Conservation (phyloP, 805 yeast species). For the Ogataea nitratoaversa region DNA sequence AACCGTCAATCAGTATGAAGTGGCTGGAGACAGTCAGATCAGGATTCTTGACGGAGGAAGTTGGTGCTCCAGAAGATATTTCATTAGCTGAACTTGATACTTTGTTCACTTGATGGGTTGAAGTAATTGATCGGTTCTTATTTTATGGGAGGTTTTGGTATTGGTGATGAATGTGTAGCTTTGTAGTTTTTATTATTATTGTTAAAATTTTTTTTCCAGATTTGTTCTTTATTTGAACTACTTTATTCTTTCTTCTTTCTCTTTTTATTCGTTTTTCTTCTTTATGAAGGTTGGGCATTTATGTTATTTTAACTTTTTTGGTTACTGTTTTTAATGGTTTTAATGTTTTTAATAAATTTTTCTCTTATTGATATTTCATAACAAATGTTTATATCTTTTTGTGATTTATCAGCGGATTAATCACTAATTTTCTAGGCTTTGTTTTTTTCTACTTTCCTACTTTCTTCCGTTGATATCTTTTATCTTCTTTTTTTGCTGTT, state of each 20-base stretch:
- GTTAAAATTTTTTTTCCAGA: neutral
- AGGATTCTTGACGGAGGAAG: slow-evolving; percentile 75
- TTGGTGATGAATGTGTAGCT: neutral
- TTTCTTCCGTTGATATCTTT: too few relatives aligned
- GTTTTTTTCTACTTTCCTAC: too few relatives aligned
- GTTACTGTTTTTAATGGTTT: slow-evolving; percentile 12
- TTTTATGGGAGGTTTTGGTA: neutral
- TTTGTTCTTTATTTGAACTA: neutral
- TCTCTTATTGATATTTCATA: slow-evolving; percentile 2
- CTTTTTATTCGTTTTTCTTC: slow-evolving; percentile 2
- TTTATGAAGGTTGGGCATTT: slow-evolving; percentile 14
- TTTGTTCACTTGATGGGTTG: slow-evolving; percentile 32
- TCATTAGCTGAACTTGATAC: slow-evolving; percentile 65
- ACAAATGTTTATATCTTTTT: neutral
- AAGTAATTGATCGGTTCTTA: too few relatives aligned
- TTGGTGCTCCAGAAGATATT: slow-evolving; percentile 73
- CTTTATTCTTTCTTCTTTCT: slow-evolving; percentile 2
- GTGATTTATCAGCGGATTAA: too few relatives aligned
- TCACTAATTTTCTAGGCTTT: too few relatives aligned
- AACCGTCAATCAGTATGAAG: slow-evolving; percentile 42
- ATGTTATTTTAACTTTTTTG: slow-evolving; percentile 7
- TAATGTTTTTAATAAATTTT: slow-evolving; percentile 12
- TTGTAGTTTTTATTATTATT: neutral
- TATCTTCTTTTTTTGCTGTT: too few relatives aligned
- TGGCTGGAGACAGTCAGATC: slow-evolving; percentile 74